Evolutionary conservation across 2,329 filamentous ascomycete species (phyloP), one percentile per base, ranked within the genome.

Genomic region (Hypoxylon sp.): DNA sequence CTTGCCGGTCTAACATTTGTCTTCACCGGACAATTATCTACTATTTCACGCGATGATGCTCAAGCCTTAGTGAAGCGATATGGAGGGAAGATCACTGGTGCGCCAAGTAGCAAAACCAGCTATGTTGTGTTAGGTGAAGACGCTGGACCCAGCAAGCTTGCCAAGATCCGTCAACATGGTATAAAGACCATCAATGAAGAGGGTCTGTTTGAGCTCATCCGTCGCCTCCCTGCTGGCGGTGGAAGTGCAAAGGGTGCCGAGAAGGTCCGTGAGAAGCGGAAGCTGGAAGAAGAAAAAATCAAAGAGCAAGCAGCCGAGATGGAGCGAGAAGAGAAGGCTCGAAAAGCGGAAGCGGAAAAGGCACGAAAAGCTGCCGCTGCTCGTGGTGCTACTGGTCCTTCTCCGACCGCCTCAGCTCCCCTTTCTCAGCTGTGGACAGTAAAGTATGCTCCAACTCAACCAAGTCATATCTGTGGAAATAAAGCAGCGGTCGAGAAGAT

Each of bases 161-260:
- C 90, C 71, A 98, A 94, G 72, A 98, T 99, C 72, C 85, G 87
- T 62, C 87, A 93, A 19, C 83, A 92, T 73, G 89, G 89, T 0
- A 89, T 98, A 78, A 98, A 94, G 79, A 97, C 94, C 0, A 98
- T 99, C 75, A 91, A 98, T 74, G 97, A 99, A 78, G 89, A 97
- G 72, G 97, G 96, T 0, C 82, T 99, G 2, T 97, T 97, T 72
- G 91, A 92, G 65, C 86, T 99, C 48, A 97, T 99, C 72, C 86
- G 89, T 66, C 84, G 83, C 28, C 85, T 98, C 57, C 95, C 96
- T 41, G 91, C 93, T 0, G 92, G 93, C 75, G 96, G 97, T 49
- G 96, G 97, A 6, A 89, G 91, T 75, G 92, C 94, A 46, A 94
- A 95, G 76, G 94, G 93, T 30, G 96, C 94, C 5, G 93, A 93